Evolutionary conservation across 768 basidiomycete species (phyloP), one percentile per base, ranked within the genome.

Genomic region (Mycena latifolia): DNA sequence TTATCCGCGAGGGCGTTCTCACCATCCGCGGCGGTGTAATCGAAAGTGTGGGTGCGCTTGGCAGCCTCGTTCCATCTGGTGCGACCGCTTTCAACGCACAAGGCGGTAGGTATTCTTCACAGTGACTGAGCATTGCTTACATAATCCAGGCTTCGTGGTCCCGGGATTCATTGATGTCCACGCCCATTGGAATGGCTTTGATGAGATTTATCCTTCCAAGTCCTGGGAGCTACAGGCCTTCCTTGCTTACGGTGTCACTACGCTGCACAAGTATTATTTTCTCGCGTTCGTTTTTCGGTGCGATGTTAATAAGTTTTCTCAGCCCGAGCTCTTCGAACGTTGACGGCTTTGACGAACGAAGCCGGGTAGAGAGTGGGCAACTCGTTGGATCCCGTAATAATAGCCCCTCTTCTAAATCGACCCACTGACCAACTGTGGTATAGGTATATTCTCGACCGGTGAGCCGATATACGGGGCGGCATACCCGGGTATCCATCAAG

Each of bases 161-260:
- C 91, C 91, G 18, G 92, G 91, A 3, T 92, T 92, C 73, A 87
- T 93, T 54, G 91, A 93, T 61, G 88, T 89, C 10, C 91, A 93
- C 69, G 91, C 91, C 3, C 92, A 93, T 63, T 92, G 91, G 91
- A 71, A 77, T 20, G 90, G 89, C 0, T 85, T 86, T 63, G 68
- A 37, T 0, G 82, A 79, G 31, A 78, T 79, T 33, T 86, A 86
- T 69, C 91, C 91, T 0, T 83, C 89, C 9, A 82, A 81, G 47
- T 92, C 90, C 12, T 93, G 91, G 90, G 91, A 92, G 71, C 81
- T 90, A 80, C 84, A 89, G 72, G 86, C 89, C 0, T 92, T 92
- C 85, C 82, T 93, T 31, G 89, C 91, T 0, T 92, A 91, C 69
- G 92, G 92, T 24, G 85, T 92, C 5, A 92, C 92, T 1, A 92